A percentile compares a stretch with the other conserved stretches of the same genome.
These are phyloP conservation scores for Pulveroboletus sp. DNA, from an alignment of 768 basidiomycete genomes.

Conservation along the genomic window DNA sequence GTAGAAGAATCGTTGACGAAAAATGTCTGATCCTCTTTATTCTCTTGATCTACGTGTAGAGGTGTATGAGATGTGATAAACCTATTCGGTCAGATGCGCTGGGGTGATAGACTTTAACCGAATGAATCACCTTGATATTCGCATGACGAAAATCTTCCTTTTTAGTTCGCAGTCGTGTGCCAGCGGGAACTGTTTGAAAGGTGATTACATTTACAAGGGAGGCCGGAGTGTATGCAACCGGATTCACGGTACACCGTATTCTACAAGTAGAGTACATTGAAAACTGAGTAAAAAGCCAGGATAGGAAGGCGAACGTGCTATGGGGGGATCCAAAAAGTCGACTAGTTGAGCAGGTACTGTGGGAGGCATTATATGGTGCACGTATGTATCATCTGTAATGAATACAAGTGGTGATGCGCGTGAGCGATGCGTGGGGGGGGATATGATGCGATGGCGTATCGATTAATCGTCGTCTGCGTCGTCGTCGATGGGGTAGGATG, in stretches of 20 bases:
- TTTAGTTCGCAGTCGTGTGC: too few relatives aligned
- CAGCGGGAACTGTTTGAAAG: too few relatives aligned
- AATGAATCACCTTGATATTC: too few relatives aligned
- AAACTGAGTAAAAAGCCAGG: not conserved
- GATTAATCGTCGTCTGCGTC: slow-evolving; percentile 26
- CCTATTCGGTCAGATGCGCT: not conserved
- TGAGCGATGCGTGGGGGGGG: slow-evolving; percentile 5
- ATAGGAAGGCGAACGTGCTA: not conserved
- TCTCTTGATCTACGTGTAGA: too few relatives aligned
- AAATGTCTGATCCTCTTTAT: slow-evolving; percentile 1
- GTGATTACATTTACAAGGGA: too few relatives aligned
- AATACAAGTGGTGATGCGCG: slow-evolving; percentile 5
- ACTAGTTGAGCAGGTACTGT: slow-evolving; percentile 6
- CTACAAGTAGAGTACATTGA: slow-evolving; percentile 10
- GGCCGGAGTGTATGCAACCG: too few relatives aligned
- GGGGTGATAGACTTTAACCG: not conserved
- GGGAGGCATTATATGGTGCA: slow-evolving; percentile 6
- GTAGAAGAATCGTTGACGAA: slow-evolving; percentile 23
- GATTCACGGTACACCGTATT: slow-evolving; percentile 3
- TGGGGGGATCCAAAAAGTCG: not conserved
- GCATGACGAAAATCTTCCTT: too few relatives aligned
- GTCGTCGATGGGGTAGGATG: slow-evolving; percentile 22
- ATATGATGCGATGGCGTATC: slow-evolving; percentile 13
- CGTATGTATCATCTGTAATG: slow-evolving; percentile 15
- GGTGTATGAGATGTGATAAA: slow-evolving; percentile 13